Evolutionary conservation across 108 stramenopile genomes (phyloP).

Genomic region (Nitzschia sp.): DNA sequence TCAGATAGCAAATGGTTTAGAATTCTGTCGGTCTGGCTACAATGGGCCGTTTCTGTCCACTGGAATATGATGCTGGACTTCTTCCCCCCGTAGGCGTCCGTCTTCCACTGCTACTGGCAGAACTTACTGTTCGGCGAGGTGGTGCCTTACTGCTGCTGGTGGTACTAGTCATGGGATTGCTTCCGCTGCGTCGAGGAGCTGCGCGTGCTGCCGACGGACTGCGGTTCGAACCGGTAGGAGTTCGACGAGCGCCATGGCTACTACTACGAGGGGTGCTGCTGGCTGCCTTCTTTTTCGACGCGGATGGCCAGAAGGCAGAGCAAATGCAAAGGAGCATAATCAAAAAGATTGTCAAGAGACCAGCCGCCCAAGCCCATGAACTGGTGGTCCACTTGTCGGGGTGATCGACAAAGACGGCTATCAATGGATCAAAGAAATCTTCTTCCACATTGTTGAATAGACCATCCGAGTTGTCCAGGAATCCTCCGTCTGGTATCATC

Average conservation of each 20-base stretch:
- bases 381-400: constrained; percentile 83
- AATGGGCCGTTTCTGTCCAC: too few relatives aligned
- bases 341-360: constrained; percentile 71
- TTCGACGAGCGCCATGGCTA: not conserved
- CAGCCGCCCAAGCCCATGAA: constrained; percentile 85
- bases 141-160: too few relatives aligned
- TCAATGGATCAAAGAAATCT: constrained; percentile 81
- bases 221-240: not conserved
- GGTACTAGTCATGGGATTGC: too few relatives aligned
- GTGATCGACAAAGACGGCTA: constrained; percentile 87
- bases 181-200: not conserved
- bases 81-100: too few relatives aligned
- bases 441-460: constrained; percentile 73
- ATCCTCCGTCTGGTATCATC: constrained; percentile 68
- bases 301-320: constrained; percentile 78
- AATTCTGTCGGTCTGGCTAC: too few relatives aligned
- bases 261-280: not conserved
- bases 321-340: constrained; percentile 84
- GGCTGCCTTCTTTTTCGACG: not conserved
- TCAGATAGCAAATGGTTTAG: too few relatives aligned
- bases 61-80: too few relatives aligned
- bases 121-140: too few relatives aligned
- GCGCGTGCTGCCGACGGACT: not conserved
- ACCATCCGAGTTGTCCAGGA: constrained; percentile 59
- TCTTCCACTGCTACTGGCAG: too few relatives aligned